Evolutionary conservation across 768 basidiomycete species (phyloP).

Genomic region (Mycena amicta): DNA sequence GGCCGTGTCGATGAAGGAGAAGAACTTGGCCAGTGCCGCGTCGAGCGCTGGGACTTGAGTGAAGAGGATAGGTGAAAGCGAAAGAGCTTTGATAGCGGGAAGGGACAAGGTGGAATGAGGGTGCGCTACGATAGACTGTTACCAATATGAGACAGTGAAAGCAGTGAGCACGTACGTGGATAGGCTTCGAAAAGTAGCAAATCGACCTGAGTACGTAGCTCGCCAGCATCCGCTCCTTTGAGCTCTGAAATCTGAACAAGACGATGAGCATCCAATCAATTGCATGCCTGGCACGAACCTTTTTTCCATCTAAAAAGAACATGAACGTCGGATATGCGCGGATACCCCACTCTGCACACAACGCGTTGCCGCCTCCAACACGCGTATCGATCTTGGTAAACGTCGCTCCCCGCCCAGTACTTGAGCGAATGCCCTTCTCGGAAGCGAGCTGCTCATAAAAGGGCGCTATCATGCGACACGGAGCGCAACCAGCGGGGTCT

Average conservation of each 20-base stretch:
- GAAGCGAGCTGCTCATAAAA: conserved; percentile 78
- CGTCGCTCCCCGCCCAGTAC: conserved; percentile 51
- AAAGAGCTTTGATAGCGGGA: conserved; percentile 61
- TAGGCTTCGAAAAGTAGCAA: conserved; percentile 74
- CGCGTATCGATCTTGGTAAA: conserved; percentile 87
- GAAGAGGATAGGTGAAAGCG: conserved; percentile 77
- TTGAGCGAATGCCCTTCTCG: conserved; percentile 51
- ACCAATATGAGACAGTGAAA: conserved; percentile 1
- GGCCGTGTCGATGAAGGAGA: conserved; percentile 58
- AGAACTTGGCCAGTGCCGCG: conserved; percentile 61
- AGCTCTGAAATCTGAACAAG: conserved; percentile 60
- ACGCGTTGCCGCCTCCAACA: conserved; percentile 59
- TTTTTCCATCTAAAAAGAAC: conserved; percentile 78
- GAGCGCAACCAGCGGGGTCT: conserved; percentile 66
- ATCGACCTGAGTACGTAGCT: conserved; percentile 74
- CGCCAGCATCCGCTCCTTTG: conserved; percentile 69
- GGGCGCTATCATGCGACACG: conserved; percentile 84
- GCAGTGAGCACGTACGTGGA: conserved; percentile 60
- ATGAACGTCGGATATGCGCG: conserved; percentile 86
- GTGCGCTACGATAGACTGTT: conserved; percentile 56
- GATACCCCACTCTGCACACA: conserved; percentile 68
- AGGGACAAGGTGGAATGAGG: conserved; percentile 65
- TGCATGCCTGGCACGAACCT: too few species aligned
- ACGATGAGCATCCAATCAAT: too few species aligned
- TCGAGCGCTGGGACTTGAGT: conserved; percentile 71